Conservation (phyloP, 108 stramenopile species). For the Nitzschia putrida region DNA sequence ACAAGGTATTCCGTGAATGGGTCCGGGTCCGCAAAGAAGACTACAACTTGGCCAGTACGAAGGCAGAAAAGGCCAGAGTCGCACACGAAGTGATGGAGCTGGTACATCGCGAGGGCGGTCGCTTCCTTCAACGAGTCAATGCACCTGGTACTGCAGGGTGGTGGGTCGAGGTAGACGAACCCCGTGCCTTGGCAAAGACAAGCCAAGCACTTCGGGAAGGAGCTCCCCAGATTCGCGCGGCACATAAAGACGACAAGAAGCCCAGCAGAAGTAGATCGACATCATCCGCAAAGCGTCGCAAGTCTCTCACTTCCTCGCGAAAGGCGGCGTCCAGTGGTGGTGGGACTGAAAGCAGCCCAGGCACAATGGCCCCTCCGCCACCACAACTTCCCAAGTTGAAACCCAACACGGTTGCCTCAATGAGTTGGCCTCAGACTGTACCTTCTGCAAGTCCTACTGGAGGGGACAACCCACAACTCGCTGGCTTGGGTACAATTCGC, state of each 20-base stretch:
- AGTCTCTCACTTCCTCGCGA: background rate
- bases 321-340: background rate
- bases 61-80: slow-evolving; percentile 69
- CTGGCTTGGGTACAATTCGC: background rate
- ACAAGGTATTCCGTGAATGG: slow-evolving; percentile 73
- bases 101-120: slow-evolving; percentile 56
- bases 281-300: slow-evolving; percentile 6
- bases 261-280: slow-evolving; percentile 5
- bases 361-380: background rate
- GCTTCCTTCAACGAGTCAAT: slow-evolving; percentile 64
- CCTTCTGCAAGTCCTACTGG: background rate
- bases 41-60: slow-evolving; percentile 72
- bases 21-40: slow-evolving; percentile 60
- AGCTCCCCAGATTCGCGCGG: slow-evolving; percentile 72
- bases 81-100: slow-evolving; percentile 60
- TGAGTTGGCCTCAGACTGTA: background rate
- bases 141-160: slow-evolving; percentile 34
- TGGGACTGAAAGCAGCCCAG: background rate
- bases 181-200: slow-evolving; percentile 74
- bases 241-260: slow-evolving; percentile 29
- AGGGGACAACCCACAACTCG: background rate
- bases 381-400: slow-evolving; percentile 7
- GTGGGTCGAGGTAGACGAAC: slow-evolving; percentile 78
- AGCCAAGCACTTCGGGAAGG: slow-evolving; percentile 86
- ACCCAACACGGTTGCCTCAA: background rate